Base-by-base conservation (phyloP, 2,329 filamentous ascomycete genomes). In the Colletotrichum brevisporum region DNA sequence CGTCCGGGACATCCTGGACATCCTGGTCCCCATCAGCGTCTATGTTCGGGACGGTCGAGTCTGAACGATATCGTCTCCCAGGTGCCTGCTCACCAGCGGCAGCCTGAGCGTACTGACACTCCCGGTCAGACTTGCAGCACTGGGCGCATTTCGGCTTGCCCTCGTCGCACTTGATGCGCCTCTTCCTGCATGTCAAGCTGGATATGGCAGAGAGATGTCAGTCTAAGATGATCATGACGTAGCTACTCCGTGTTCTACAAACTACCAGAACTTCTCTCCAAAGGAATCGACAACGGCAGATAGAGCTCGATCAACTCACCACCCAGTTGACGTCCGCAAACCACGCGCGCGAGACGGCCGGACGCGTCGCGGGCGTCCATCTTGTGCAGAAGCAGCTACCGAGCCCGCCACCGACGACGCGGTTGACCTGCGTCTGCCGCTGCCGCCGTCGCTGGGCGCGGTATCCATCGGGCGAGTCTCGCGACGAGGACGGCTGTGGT, bases 101-200 rank as follows among this genome's bases (percentile, higher is more conserved):
- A 13, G 21, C 27, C 16, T 43, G 26, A 5, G 51, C 59, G 31
- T 68, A 68, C 3, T 53, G 39, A 8, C 65, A 68, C 3, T 53
- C 59, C 13, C 65, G 59, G 2, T 63, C 65, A 15, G 59, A 63
- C 10, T 72, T 71, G 36, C 69, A 71, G 69, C 79, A 81, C 63
- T 79, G 76, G 47, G 69, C 61, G 51, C 78, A 81, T 10, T 66
- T 69, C 4, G 79, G 79, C 36, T 73, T 74, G 48, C 68, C 72
- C 71, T 80, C 79, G 59, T 81, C 79, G 48, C 65, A 68, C 73
- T 80, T 81, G 72, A 80, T 75, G 67, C 77, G 78, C 31, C 78
- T 74, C 36, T 74, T 71, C 16, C 79, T 78, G 69, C 79, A 81
- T 4, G 79, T 78, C 76, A 77, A 78, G 62, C 79, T 63, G n/a